Base-by-base conservation (phyloP, 1,284 basidiomycete species). In the Sporisorium graminicola region DNA sequence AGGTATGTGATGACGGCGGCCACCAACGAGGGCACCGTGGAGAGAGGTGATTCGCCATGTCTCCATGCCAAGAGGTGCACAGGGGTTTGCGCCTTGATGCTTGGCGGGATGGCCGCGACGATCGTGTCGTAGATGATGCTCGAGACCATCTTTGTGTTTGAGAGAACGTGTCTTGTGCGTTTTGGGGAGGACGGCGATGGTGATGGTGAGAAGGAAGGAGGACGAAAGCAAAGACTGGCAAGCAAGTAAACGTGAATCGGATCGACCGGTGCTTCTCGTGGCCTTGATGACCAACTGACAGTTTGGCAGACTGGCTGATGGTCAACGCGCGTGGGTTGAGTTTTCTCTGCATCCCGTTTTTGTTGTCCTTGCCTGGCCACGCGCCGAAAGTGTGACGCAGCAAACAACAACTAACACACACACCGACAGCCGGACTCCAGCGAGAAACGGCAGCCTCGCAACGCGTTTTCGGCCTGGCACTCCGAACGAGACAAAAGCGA, bases 1-100 rank as follows among this genome's bases (percentile, higher is more conserved):
- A 99, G 90, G 89, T 99, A 99, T 64, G 90, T 89, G 35, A 87
- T 89, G 73, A 98, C 89, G 22, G 92, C 88, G 22, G 65, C 54
- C 2, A 79, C 53, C 16, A 82, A 53, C 3, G 60, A 42, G 3
- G 77, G 65, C n/a, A 75, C n/a, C 27, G 83, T 80, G 31, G 79
- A 82, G 59, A 82, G 50, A 24, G 83, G 83, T 37, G 82, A 81
- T 42, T 73, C 37, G 27, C 79, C 82, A 3, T 77, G 72, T 14
- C 77, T 51, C 79, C 81, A 84, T 58, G 69, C 67, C 46, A 77
- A 62, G 24, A 72, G 42, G 58, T 63, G 73, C 50, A 66, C 53
- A n/a, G 74, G 68, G 13, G 65, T 68, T 18, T 76, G 49, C 26
- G 31, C 44, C 58, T 68, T 71, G 58, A 76, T 56, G 58, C 54